These are phyloP conservation scores for Trichophyton benhamiae DNA, from an alignment of 2,329 filamentous ascomycete genomes.

Conservation along the genomic window DNA sequence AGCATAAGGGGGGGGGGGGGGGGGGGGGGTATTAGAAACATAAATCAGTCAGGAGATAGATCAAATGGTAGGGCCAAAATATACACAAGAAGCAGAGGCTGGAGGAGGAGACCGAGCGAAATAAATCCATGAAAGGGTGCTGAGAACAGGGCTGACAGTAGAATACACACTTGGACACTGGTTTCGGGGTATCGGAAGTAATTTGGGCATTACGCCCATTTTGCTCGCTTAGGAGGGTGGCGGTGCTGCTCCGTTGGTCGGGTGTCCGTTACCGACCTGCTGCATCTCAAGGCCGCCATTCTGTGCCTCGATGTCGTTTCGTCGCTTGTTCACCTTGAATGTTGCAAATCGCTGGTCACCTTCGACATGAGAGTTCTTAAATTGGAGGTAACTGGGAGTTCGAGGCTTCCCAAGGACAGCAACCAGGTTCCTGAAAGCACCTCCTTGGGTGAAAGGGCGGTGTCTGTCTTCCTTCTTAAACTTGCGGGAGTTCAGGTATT, in stretches of 20 bases:
- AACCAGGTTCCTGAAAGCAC: constrained; percentile 62
- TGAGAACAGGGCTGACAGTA: not conserved
- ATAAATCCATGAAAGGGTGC: not conserved
- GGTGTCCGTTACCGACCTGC: constrained; percentile 31
- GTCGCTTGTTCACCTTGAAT: constrained; percentile 41
- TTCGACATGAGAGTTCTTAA: constrained; percentile 62
- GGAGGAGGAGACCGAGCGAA: not conserved
- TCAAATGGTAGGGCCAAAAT: not conserved
- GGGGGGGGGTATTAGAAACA: not conserved
- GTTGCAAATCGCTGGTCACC: constrained; percentile 75
- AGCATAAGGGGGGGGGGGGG: not conserved
- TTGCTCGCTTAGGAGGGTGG: constrained; percentile 2
- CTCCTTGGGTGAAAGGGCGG: constrained; percentile 74
- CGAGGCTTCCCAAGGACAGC: constrained; percentile 71
- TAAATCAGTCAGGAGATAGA: not conserved
- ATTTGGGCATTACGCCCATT: not conserved
- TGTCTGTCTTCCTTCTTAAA: constrained; percentile 87
- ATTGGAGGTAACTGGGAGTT: constrained; percentile 76
- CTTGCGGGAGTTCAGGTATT: constrained; percentile 93
- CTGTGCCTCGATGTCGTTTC: constrained; percentile 40
- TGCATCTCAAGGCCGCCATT: constrained; percentile 60
- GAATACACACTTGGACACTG: not conserved
- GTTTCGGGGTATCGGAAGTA: not conserved
- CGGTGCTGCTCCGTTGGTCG: constrained; percentile 3
- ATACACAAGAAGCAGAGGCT: not conserved